A percentile compares a stretch with the other conserved stretches of the same genome.
Evolutionary conservation across 345 rosid genomes (phyloP).

Genomic region (Eucalyptus cloeziana): DNA sequence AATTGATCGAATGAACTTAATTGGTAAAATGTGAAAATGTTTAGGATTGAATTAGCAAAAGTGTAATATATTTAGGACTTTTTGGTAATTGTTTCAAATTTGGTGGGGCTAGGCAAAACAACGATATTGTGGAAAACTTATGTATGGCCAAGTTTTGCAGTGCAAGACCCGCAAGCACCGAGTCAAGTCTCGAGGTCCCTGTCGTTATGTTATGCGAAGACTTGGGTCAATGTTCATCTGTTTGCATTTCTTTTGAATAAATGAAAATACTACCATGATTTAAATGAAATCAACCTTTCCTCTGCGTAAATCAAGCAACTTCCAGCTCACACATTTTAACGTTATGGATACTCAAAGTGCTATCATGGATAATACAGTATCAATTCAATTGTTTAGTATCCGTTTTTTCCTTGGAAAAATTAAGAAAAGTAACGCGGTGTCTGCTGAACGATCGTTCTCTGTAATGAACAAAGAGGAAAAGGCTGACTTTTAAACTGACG

Average conservation of each 20-base stretch:
- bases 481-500: background rate
- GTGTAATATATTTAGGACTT: too few relatives aligned
- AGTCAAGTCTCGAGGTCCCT: background rate
- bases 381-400: background rate
- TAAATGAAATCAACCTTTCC: background rate
- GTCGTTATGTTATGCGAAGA: background rate
- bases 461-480: background rate
- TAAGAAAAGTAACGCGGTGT: background rate
- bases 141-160: background rate
- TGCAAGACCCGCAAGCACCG: background rate
- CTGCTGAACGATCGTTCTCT: background rate
- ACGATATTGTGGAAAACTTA: background rate
- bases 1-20: accelerated
- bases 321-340: background rate
- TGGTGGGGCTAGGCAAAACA: background rate
- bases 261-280: background rate
- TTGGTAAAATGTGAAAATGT: too few relatives aligned
- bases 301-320: background rate
- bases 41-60: accelerated
- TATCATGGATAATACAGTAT: background rate
- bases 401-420: background rate
- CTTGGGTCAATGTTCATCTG: background rate
- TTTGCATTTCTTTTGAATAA: background rate
- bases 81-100: too few relatives aligned
- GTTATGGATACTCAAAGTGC: background rate